A percentile compares a stretch with the other conserved stretches of the same genome.
phyloP scores from a whole-genome alignment of 768 basidiomycete species.

The Boletus coccyginus region DNA sequence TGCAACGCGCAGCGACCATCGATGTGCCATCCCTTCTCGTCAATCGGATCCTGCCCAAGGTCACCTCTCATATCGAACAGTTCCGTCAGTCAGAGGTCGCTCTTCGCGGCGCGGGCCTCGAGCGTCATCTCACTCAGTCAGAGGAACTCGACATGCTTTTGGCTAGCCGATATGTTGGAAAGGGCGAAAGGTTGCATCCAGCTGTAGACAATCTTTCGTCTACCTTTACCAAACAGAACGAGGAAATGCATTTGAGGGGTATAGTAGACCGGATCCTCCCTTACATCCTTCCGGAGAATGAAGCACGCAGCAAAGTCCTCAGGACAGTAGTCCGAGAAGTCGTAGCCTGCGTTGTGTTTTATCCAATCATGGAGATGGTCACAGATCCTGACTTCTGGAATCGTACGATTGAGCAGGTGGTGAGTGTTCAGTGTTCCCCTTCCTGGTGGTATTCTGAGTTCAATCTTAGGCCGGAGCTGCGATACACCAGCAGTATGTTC shows the following conservation, averaged over 20 bases:
- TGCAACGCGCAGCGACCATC: constrained; percentile 52
- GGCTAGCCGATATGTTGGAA: constrained; percentile 72
- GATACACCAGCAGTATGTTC: constrained; percentile 60
- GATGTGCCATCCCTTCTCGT: constrained; percentile 79
- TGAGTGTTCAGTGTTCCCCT: constrained; percentile 39
- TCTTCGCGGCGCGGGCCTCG: constrained; percentile 76
- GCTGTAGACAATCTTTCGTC: constrained; percentile 88
- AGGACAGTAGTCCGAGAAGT: constrained; percentile 79
- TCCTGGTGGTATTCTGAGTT: constrained; percentile 8
- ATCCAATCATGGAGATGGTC: constrained; percentile 89
- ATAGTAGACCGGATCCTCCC: constrained; percentile 73
- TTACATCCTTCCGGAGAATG: constrained; percentile 70
- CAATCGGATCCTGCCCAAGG: constrained; percentile 80
- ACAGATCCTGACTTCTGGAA: constrained; percentile 99
- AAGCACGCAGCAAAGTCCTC: constrained; percentile 67
- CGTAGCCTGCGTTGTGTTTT: constrained; percentile 74
- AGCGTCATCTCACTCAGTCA: constrained; percentile 81
- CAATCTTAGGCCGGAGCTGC: constrained; percentile 55
- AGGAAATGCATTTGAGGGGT: constrained; percentile 78
- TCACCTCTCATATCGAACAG: constrained; percentile 86
- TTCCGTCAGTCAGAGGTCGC: constrained; percentile 89
- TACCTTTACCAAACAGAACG: constrained; percentile 84
- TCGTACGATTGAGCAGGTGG: constrained; percentile 85
- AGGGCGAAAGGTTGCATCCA: constrained; percentile 70
- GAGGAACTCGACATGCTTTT: constrained; percentile 87